Evolutionary conservation across 2,329 filamentous ascomycete species (phyloP), one percentile per base, ranked within the genome.

Genomic region (Waltergamsia citrina): DNA sequence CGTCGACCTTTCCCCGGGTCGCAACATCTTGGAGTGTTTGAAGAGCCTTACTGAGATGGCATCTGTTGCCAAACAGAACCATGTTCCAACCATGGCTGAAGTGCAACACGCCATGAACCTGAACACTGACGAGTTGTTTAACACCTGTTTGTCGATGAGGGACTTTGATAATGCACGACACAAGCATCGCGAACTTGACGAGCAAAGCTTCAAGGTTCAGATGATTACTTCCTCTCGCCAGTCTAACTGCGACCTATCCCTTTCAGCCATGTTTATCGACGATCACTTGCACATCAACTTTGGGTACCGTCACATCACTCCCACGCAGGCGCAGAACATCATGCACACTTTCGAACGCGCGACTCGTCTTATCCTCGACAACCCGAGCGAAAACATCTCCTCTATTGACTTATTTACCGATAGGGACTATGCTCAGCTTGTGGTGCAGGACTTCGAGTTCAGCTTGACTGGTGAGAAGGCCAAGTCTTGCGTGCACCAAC

Each of bases 321-420:
- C 56, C 1, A 48, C 52, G 0, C 69, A 73, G 36, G 59, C 62
- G 1, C 49, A 54, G 17, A 69, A 66, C 32, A 52, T 78, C 3
- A 62, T 66, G 12, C 60, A 60, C 38, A 68, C 67, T 1, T 74
- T 78, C 29, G 68, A 71, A 25, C 60, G 64, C 17, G 64, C 73
- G 0, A 50, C 78, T 12, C 53, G 60, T 10, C 52, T 60, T 14
- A 60, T 73, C 3, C 41, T 75, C 10, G 52, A 57, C 3, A 48
- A 52, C 4, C 61, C 65, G 0, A 54, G 59, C 8, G 55, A 52
- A 12, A 50, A 54, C 4, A 53, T 74, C 33, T 61, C 55, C 6
- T 53, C 68, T 15, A 51, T 69, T 18, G 65, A 74, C 46, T 55
- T 73, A 4, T 74, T 77, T 43, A 74, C 63, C 10, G 65, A 71